Conservation (phyloP, 495 filamentous ascomycete species). For the Neurospora sp. region DNA sequence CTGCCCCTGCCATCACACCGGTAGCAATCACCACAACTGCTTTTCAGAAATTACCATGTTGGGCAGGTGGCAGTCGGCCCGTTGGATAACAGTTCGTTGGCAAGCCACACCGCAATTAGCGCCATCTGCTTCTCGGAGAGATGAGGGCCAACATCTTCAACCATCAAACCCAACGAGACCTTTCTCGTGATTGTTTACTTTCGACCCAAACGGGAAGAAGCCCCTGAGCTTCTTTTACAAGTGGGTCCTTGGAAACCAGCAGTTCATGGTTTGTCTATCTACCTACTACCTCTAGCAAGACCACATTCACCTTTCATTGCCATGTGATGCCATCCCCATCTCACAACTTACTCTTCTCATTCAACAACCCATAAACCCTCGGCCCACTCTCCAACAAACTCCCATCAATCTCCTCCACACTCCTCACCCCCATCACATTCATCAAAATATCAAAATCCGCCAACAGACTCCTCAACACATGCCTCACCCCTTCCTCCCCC, state of each 20-base stretch:
- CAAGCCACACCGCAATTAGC: background rate
- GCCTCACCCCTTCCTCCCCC: slow-evolving; percentile 47
- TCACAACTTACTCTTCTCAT: background rate
- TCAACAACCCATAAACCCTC: background rate
- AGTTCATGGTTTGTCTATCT: no score
- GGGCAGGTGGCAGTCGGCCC: background rate
- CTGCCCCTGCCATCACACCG: background rate
- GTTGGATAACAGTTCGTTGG: background rate
- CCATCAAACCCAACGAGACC: background rate
- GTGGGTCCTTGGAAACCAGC: background rate
- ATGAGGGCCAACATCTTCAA: background rate
- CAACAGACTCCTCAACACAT: slow-evolving; percentile 46
- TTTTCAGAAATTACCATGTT: background rate
- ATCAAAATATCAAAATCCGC: slow-evolving; percentile 54
- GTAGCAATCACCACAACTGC: background rate
- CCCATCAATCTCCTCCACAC: slow-evolving; percentile 41
- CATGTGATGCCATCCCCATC: background rate
- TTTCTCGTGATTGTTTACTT: background rate
- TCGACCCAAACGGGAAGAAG: background rate
- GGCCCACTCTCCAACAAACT: slow-evolving; percentile 34
- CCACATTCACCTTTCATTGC: no score
- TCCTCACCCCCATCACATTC: slow-evolving; percentile 46
- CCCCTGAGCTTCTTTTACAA: background rate
- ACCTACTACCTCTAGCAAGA: background rate
- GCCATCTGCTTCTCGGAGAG: background rate